Percentiles rank a stretch among this genome's conserved stretches.
Conservation (phyloP, 306 rosid genomes). For the barrel medic (Medicago truncatula) region DNA sequence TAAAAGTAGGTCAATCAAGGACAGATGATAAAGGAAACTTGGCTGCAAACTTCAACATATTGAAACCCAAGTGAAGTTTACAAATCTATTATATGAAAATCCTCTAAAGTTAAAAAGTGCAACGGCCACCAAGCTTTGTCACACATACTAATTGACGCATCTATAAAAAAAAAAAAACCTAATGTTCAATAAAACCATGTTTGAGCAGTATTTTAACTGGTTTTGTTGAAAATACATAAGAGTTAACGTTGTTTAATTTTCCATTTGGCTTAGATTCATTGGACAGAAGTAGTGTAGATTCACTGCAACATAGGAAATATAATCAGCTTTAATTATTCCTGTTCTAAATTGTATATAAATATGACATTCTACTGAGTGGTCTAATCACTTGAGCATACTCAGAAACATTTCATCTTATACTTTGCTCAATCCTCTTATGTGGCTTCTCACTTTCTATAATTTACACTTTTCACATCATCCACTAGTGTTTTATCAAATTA, state of each 20-base stretch:
- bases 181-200: background rate
- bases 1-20: slow-evolving; percentile 12
- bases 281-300: background rate
- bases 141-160: background rate
- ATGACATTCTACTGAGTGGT: background rate
- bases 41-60: slow-evolving; percentile 17
- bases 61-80: background rate
- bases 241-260: background rate
- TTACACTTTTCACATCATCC: background rate
- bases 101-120: background rate
- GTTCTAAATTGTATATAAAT: background rate
- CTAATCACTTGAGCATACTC: background rate
- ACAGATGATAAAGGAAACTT: slow-evolving; percentile 15
- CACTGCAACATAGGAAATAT: background rate
- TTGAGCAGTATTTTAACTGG: background rate
- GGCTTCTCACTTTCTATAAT: slow-evolving; percentile 20
- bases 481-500: background rate
- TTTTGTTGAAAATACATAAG: background rate
- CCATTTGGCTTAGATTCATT: background rate
- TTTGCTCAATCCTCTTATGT: background rate
- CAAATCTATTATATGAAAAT: background rate
- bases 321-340: background rate
- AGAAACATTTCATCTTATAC: background rate
- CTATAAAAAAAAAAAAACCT: background rate
- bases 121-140: slow-evolving; percentile 8